Evolutionary conservation across 768 basidiomycete genomes (phyloP).

Genomic region (Chlorophyllum brunneum): DNA sequence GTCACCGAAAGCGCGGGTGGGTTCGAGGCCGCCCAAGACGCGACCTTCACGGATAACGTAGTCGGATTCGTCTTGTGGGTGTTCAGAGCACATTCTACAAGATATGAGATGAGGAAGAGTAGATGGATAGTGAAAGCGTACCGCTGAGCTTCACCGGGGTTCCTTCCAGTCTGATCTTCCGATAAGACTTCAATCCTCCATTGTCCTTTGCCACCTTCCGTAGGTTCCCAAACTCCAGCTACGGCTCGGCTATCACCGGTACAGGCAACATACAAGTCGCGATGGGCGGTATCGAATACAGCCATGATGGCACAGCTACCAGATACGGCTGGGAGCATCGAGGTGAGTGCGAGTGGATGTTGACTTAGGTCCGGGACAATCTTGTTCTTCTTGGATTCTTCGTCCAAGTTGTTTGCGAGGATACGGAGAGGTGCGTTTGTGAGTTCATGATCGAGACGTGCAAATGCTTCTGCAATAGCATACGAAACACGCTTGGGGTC

Average conservation of each 20-base stretch:
- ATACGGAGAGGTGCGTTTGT: conserved; percentile 72
- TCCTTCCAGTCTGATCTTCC: conserved; percentile 95
- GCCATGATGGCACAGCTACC: conserved; percentile 90
- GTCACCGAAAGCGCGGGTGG: conserved; percentile 84
- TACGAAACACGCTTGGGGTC: conserved; percentile 53
- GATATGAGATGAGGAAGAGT: background rate
- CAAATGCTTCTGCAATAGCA: conserved; percentile 76
- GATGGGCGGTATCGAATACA: conserved; percentile 78
- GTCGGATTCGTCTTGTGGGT: conserved; percentile 70
- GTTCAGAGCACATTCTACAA: conserved; percentile 72
- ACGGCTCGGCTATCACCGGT: conserved; percentile 95
- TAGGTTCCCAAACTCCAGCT: conserved; percentile 85
- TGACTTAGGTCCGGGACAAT: conserved; percentile 61
- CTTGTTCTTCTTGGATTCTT: conserved; percentile 46
- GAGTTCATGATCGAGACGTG: conserved; percentile 81
- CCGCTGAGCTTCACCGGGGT: conserved; percentile 81
- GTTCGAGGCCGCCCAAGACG: conserved; percentile 85
- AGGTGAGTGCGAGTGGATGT: conserved; percentile 64
- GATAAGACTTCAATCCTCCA: conserved; percentile 95
- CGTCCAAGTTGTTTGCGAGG: conserved; percentile 54
- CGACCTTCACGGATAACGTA: conserved; percentile 78
- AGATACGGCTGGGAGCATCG: conserved; percentile 82
- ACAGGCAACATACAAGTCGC: conserved; percentile 84
- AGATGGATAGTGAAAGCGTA: conserved; percentile 26
- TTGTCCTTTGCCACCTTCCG: conserved; percentile 56